phyloP scores from a whole-genome alignment of 2,329 filamentous ascomycete species.

The Rutstroemia sp. region DNA sequence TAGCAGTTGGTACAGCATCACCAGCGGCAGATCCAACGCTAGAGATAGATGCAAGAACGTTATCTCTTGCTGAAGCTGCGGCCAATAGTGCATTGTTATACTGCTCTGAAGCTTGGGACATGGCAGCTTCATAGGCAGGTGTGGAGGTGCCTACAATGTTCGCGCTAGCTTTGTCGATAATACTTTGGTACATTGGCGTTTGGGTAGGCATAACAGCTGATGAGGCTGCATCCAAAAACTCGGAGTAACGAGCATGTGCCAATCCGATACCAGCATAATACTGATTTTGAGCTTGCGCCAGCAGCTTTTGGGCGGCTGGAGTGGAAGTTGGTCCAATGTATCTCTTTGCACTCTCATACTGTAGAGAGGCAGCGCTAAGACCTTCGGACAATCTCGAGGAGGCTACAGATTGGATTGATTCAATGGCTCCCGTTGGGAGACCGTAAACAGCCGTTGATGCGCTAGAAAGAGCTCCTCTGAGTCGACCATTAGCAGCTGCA shows the following conservation, averaged over 20 bases:
- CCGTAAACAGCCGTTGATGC: slow-evolving; percentile 44
- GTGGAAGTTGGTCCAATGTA: slow-evolving; percentile 53
- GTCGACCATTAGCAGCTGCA: slow-evolving; percentile 49
- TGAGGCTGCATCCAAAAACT: slow-evolving; percentile 66
- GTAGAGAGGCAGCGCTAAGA: slow-evolving; percentile 61
- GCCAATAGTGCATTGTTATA: slow-evolving; percentile 29
- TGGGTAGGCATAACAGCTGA: slow-evolving; percentile 58
- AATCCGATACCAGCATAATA: slow-evolving; percentile 75
- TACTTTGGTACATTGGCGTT: slow-evolving; percentile 36
- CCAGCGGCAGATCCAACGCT: slow-evolving; percentile 29
- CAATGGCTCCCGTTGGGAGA: slow-evolving; percentile 44
- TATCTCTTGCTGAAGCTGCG: slow-evolving; percentile 35
- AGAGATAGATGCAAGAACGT: slow-evolving; percentile 34
- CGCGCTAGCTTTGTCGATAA: slow-evolving; percentile 21
- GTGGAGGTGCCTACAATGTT: slow-evolving; percentile 22
- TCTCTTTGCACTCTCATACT: slow-evolving; percentile 61
- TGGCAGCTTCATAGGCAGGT: slow-evolving; percentile 16
- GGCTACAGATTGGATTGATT: slow-evolving; percentile 59
- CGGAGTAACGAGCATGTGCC: slow-evolving; percentile 71
- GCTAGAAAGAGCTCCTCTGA: slow-evolving; percentile 28
- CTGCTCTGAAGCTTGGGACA: slow-evolving; percentile 17
- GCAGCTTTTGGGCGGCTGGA: slow-evolving; percentile 44
- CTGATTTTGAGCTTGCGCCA: slow-evolving; percentile 52
- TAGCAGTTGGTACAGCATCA: slow-evolving; percentile 31
- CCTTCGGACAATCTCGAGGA: slow-evolving; percentile 63